Conservation (phyloP, 2,329 filamentous ascomycete species). For the Exophiala bonariae region DNA sequence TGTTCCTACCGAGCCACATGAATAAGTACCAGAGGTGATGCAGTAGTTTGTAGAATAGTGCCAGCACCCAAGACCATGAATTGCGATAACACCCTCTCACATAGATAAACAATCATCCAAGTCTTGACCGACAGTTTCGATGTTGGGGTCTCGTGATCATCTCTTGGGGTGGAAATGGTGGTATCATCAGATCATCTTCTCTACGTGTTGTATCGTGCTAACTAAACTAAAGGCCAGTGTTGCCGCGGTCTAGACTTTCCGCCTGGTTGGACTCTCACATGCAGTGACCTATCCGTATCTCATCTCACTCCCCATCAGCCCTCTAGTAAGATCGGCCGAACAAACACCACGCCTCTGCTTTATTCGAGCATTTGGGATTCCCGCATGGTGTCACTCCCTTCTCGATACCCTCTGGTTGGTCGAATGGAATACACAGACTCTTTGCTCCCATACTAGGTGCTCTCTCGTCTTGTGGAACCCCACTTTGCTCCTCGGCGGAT, state of each 20-base stretch:
- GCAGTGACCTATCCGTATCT: no score
- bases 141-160: constrained; percentile 2
- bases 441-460: constrained; percentile 76
- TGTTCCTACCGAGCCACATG: constrained; percentile 11
- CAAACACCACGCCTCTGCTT: constrained; percentile 86
- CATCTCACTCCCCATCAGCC: no score
- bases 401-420: constrained; percentile 79
- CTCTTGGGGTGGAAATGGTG: background rate
- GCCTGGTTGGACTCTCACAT: no score
- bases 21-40: no score
- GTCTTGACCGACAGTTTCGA: constrained; percentile 5
- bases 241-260: no score
- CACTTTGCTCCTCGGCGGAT: constrained; percentile 59
- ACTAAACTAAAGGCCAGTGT: no score
- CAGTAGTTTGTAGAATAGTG: no score
- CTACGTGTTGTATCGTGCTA: no score
- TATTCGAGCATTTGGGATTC: constrained; percentile 77
- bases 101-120: no score
- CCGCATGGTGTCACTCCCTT: constrained; percentile 85
- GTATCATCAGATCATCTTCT: no score
- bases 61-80: no score
- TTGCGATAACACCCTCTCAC: no score
- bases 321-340: constrained; percentile 65
- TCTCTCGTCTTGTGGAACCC: constrained; percentile 71
- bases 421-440: constrained; percentile 76